Evolutionary conservation across 2,329 filamentous ascomycete species (phyloP), one percentile per base, ranked within the genome.

Genomic region (Cladophialophora psammophila): DNA sequence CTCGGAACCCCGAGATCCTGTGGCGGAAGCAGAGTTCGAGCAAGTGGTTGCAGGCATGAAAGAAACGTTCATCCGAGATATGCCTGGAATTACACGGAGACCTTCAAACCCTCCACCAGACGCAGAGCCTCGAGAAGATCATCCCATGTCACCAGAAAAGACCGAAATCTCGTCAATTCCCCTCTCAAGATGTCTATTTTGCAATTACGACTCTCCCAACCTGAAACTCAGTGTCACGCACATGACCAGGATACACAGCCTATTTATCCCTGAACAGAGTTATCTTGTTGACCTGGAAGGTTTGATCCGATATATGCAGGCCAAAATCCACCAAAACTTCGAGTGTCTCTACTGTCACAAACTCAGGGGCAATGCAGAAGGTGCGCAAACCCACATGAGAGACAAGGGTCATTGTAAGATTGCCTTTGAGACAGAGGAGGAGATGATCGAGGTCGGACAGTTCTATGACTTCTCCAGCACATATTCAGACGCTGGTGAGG

Each of bases 391-490:
- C 0, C 95, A 99, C 78, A 99, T 99, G 95, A 90, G 93, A 53
- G 95, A 99, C 78, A 94, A 93, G 77, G 91, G 93, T 0, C 95
- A 99, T 80, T 98, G 94, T 85, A 97, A 94, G 86, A 96, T 99
- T 73, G 94, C 93, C 0, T 99, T 94, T 78, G 89, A 90, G 60
- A 90, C 89, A 0, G 92, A 97, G 76, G 90, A 91, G 40, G 93
- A 98, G 76, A 93, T 97, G 81, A 86, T 98, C 35, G 93, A 96
- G 64, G 92, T 99, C 75, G 95, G 95, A 64, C 92, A 98, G 71
- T 97, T 92, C 79, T 99, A 99, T 79, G 95, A 99, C 77, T 99
- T 99, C 85, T 87, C 92, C 71, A 92, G 91, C 80, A 97, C 95
- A 1, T 99, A 99, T 78, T 95, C 93, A 0, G 95, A 98, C 74